These are phyloP conservation scores for Coniochaeta ligniaria DNA, from an alignment of 2,329 filamentous ascomycete genomes.

Conservation along the genomic window DNA sequence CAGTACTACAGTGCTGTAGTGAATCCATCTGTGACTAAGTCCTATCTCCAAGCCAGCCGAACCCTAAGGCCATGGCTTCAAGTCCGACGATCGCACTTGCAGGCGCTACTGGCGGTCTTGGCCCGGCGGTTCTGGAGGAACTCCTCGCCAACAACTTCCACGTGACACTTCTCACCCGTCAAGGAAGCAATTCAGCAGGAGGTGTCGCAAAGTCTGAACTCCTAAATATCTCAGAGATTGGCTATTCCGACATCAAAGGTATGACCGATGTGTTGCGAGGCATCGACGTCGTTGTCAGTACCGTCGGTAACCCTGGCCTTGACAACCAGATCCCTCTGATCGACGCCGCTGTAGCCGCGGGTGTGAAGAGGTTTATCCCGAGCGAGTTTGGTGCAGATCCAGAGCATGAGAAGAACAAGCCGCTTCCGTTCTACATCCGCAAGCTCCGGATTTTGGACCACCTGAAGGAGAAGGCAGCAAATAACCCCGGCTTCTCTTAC, in stretches of 20 bases:
- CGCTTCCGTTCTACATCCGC: conserved; percentile 16
- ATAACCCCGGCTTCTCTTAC: conserved; percentile 33
- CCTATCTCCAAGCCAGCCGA: not conserved
- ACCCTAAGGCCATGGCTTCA: conserved; percentile 2
- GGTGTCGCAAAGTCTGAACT: conserved; percentile 18
- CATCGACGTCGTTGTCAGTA: conserved; percentile 47
- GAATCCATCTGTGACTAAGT: not conserved
- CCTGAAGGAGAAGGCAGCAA: conserved; percentile 33
- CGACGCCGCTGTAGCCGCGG: conserved; percentile 47
- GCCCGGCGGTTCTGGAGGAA: conserved; percentile 16
- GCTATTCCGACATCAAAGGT: conserved; percentile 36
- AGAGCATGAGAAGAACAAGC: conserved; percentile 11
- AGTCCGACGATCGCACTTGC: conserved; percentile 11
- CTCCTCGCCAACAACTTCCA: conserved; percentile 30
- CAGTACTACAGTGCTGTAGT: not conserved
- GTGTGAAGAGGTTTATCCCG: conserved; percentile 50
- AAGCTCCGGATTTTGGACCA: conserved; percentile 35
- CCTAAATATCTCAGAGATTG: conserved; percentile 33
- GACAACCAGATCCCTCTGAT: conserved; percentile 44
- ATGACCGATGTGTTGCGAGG: conserved; percentile 38
- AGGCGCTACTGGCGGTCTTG: conserved; percentile 21
- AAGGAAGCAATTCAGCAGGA: conserved; percentile 26
- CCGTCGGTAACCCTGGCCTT: conserved; percentile 29
- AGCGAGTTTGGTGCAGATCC: conserved; percentile 37
- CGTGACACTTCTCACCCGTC: conserved; percentile 42